Percentiles rank a stretch among this genome's conserved stretches.
phyloP scores from a whole-genome alignment of 2,329 filamentous ascomycete species.

The Hypoxylon sp. region DNA sequence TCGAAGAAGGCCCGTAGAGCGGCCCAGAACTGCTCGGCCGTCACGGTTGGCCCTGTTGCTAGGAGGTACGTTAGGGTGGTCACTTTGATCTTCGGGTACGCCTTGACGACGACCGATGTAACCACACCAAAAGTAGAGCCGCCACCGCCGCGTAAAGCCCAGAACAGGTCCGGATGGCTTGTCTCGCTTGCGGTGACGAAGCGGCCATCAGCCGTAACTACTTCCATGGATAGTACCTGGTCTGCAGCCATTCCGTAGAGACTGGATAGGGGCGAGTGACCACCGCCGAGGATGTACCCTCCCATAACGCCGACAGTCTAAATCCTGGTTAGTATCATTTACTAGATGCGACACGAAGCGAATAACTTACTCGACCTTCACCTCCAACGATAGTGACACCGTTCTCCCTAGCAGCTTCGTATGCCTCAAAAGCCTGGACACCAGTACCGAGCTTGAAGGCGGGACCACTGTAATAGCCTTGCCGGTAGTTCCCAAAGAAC shows the following conservation, averaged over 20 bases:
- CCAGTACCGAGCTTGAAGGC: constrained; percentile 71
- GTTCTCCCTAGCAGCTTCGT: constrained; percentile 63
- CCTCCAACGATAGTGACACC: constrained; percentile 68
- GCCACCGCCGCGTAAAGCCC: constrained; percentile 64
- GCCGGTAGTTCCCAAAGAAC: constrained; percentile 55
- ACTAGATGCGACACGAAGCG: background rate
- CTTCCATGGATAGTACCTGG: constrained; percentile 63
- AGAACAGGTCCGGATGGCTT: constrained; percentile 63
- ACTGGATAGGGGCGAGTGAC: constrained; percentile 66
- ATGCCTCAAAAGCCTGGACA: constrained; percentile 68
- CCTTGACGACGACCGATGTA: constrained; percentile 57
- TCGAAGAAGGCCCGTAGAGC: constrained; percentile 55
- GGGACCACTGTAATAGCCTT: constrained; percentile 57
- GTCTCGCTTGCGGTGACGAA: constrained; percentile 59
- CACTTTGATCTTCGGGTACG: constrained; percentile 55
- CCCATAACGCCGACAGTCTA: constrained; percentile 65
- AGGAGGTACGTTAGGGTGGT: constrained; percentile 52
- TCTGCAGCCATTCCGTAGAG: constrained; percentile 67
- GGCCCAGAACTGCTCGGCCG: constrained; percentile 51
- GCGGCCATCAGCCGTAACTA: constrained; percentile 62
- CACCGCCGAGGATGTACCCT: constrained; percentile 63
- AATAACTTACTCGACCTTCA: constrained; percentile 58
- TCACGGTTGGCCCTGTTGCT: constrained; percentile 49
- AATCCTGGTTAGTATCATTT: constrained; percentile 14
- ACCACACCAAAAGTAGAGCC: constrained; percentile 61